phyloP scores from a whole-genome alignment of 2,329 filamentous ascomycete species.

The Alternaria atra region DNA sequence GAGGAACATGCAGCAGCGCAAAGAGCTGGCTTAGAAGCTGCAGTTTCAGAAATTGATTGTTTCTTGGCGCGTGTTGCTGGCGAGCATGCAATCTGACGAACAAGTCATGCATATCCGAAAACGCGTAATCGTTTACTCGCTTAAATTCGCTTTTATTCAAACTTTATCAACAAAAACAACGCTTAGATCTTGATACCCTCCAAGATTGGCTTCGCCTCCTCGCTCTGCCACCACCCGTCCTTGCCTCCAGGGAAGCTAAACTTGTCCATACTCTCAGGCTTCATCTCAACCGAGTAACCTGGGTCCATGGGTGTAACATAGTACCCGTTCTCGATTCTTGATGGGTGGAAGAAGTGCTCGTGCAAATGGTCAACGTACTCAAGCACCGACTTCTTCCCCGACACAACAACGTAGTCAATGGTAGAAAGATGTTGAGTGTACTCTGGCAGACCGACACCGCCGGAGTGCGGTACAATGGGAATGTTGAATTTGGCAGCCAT shows the following conservation, averaged over 20 bases:
- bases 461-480: slow-evolving; percentile 87
- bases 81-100: not conserved
- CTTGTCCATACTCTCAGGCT: slow-evolving; percentile 81
- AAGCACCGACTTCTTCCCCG: slow-evolving; percentile 79
- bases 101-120: not conserved
- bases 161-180: not conserved
- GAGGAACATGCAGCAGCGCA: too few relatives aligned
- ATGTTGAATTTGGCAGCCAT: slow-evolving; percentile 82
- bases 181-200: slow-evolving; percentile 61
- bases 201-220: slow-evolving; percentile 79
- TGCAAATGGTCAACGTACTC: slow-evolving; percentile 95
- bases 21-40: not conserved
- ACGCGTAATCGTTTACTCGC: not conserved
- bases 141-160: not conserved
- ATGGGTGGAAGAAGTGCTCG: slow-evolving; percentile 88
- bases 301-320: slow-evolving; percentile 85
- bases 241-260: slow-evolving; percentile 80
- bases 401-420: slow-evolving; percentile 90
- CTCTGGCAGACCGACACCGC: slow-evolving; percentile 89
- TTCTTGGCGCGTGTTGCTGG: not conserved
- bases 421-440: slow-evolving; percentile 94
- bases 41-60: not conserved
- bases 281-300: slow-evolving; percentile 95
- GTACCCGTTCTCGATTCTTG: slow-evolving; percentile 82
- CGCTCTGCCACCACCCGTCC: slow-evolving; percentile 85